A percentile compares a stretch with the other conserved stretches of the same genome.
phyloP scores from a whole-genome alignment of 805 yeast species.

The Zygosaccharomyces siamensis region DNA sequence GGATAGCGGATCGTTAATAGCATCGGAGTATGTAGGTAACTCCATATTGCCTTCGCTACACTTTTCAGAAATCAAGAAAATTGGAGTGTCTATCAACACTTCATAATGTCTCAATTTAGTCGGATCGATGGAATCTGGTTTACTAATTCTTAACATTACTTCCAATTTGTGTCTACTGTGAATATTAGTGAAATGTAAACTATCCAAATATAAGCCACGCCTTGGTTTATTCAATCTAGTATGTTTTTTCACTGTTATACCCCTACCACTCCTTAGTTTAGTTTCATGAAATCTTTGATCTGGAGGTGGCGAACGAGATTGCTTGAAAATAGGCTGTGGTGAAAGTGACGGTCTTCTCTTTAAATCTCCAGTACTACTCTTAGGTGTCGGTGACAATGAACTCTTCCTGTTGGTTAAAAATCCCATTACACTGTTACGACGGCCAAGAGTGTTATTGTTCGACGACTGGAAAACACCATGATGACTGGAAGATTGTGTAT shows the following conservation, averaged over 20 bases:
- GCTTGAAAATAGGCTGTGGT: neutral
- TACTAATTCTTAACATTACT: slow-evolving; percentile 62
- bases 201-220: slow-evolving; percentile 53
- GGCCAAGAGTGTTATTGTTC: slow-evolving; percentile 4
- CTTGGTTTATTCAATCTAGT: slow-evolving; percentile 26
- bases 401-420: slow-evolving; percentile 20
- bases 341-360: slow-evolving; percentile 3
- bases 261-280: slow-evolving; percentile 17
- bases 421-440: slow-evolving; percentile 20
- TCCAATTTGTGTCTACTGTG: slow-evolving; percentile 65
- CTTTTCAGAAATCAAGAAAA: slow-evolving; percentile 45
- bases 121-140: slow-evolving; percentile 46
- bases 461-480: neutral
- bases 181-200: slow-evolving; percentile 55
- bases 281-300: slow-evolving; percentile 19
- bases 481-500: neutral
- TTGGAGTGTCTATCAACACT: slow-evolving; percentile 74
- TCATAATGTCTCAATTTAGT: slow-evolving; percentile 65
- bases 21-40: slow-evolving; percentile 37
- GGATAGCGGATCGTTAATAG: slow-evolving; percentile 12
- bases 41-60: slow-evolving; percentile 38
- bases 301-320: neutral
- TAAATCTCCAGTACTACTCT: neutral
- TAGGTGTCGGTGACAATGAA: slow-evolving; percentile 8
- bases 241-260: slow-evolving; percentile 19